phyloP scores from a whole-genome alignment of 371 early-diverging fungal genomes.

The Saksenaea vasiformis region DNA sequence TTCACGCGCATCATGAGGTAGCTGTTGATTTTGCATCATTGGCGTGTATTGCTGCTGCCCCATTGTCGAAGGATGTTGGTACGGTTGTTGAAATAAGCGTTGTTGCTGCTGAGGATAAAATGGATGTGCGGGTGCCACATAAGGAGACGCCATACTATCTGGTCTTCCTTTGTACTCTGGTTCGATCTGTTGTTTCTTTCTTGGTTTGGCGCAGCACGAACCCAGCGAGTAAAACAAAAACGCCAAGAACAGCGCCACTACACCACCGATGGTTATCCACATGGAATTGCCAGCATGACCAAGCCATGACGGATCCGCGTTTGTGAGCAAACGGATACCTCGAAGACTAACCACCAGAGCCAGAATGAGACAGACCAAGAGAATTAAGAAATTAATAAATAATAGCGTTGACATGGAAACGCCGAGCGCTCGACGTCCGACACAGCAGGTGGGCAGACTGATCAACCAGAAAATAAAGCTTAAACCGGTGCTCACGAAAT shows the following conservation, averaged over 20 bases:
- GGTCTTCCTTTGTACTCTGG: neutral
- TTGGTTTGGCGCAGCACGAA: neutral
- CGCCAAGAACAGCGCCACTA: neutral
- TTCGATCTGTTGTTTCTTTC: neutral
- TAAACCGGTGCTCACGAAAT: slow-evolving; percentile 32
- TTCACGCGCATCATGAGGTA: neutral
- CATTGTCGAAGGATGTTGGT: neutral
- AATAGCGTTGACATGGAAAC: slow-evolving; percentile 27
- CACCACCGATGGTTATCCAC: slow-evolving; percentile 40
- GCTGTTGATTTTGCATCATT: neutral
- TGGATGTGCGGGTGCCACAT: neutral
- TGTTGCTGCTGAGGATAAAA: neutral
- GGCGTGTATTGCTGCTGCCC: neutral
- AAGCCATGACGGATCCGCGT: slow-evolving; percentile 18
- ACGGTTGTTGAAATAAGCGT: neutral
- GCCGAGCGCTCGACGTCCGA: slow-evolving; percentile 19
- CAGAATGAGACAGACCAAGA: slow-evolving; percentile 30
- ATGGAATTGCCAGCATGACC: slow-evolving; percentile 34
- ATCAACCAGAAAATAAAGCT: slow-evolving; percentile 40
- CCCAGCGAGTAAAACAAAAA: neutral
- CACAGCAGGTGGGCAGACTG: slow-evolving; percentile 30
- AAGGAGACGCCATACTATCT: neutral
- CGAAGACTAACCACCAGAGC: slow-evolving; percentile 25
- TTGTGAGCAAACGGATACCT: slow-evolving; percentile 20
- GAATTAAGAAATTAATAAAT: slow-evolving; percentile 36